Evolutionary conservation across 1,284 basidiomycete species (phyloP), one percentile per base, ranked within the genome.

Genomic region (Naganishia liquefaciens): DNA sequence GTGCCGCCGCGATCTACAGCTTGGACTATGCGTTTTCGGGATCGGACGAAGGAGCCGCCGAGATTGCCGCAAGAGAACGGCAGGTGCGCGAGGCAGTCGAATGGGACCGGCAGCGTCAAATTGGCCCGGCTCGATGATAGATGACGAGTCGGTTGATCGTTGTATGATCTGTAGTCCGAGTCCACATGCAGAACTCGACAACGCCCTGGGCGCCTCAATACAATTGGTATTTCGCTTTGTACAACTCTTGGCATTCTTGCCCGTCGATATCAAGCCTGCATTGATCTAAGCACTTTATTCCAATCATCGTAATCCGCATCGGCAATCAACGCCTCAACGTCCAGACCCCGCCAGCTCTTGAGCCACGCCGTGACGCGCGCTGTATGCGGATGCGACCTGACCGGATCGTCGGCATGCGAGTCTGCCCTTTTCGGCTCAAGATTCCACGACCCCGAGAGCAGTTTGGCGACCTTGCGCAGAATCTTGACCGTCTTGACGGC

Each of bases 11-110:
- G 7, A 62, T 79, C 6, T 72, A 76, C 15, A 75, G 71, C 47
- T 69, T 79, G 27, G 78, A 78, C 63, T 76, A 75, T 60, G 75
- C 73, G 5, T 73, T 76, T 27, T 51, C 54, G 10, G 33, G 42
- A n/a, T 30, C 30, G 13, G 46, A 67, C 58, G 54, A 39, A 66
- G 67, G 17, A 2, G 62, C 64, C 5, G 65, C 68, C 13, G 70
- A 69, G 39, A 52, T 65, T 19, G 62, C 62, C 51, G 65, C 61
- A 54, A 66, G 70, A 46, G 43, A 58, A 49, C 51, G 57, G 43
- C 46, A 61, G 51, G 70, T 79, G 0, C 53, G 58, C 40, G 75
- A 76, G 21, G 78, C 78, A 3, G 72, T 73, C 58, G 70, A 74
- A 60, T 79, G 78, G 78, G 78, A 75, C 54, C 68, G 66, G 11